phyloP scores from a whole-genome alignment of 2,329 filamentous ascomycete genomes.

The Talaromyces sp. region DNA sequence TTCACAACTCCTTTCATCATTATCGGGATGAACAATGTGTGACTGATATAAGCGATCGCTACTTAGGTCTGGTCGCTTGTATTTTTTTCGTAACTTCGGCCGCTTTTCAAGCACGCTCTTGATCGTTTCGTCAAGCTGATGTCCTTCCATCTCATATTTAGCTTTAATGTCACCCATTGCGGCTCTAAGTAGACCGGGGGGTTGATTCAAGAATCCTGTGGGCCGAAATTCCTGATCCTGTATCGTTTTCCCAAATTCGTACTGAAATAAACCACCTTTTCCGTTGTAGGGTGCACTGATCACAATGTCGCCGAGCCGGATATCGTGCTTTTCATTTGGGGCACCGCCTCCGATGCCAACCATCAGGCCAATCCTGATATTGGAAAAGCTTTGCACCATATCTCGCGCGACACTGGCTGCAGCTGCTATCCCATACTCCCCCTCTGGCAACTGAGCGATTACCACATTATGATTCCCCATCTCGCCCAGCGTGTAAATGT shows the following conservation, averaged over 20 bases:
- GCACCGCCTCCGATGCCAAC: constrained; percentile 39
- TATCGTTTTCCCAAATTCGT: constrained; percentile 16
- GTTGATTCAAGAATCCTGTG: constrained; percentile 15
- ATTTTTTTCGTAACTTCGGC: constrained; percentile 8
- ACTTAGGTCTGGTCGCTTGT: constrained; percentile 3
- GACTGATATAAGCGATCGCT: constrained; percentile 6
- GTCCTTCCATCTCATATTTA: constrained; percentile 6
- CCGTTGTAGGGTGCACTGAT: constrained; percentile 8
- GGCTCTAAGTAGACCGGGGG: constrained; percentile 12
- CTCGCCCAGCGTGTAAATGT: constrained; percentile 25
- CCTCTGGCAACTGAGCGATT: constrained; percentile 24
- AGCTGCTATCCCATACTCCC: constrained; percentile 24
- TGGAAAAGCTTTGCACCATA: constrained; percentile 24
- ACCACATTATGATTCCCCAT: constrained; percentile 25
- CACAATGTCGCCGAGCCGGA: constrained; percentile 25
- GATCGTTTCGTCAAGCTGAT: constrained; percentile 39
- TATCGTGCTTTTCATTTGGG: constrained; percentile 20
- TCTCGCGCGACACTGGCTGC: constrained; percentile 27
- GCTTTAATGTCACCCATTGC: constrained; percentile 13
- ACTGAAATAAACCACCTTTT: constrained; percentile 15
- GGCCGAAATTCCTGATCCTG: constrained; percentile 12
- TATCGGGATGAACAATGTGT: constrained; percentile 3
- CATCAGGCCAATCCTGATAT: constrained; percentile 35
- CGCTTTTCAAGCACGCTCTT: constrained; percentile 15
- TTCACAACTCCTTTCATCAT: constrained; percentile 1